Percentiles rank a stretch among this genome's conserved stretches.
phyloP scores from a whole-genome alignment of 441 rosid genomes.

The Syzygium syzygioides region DNA sequence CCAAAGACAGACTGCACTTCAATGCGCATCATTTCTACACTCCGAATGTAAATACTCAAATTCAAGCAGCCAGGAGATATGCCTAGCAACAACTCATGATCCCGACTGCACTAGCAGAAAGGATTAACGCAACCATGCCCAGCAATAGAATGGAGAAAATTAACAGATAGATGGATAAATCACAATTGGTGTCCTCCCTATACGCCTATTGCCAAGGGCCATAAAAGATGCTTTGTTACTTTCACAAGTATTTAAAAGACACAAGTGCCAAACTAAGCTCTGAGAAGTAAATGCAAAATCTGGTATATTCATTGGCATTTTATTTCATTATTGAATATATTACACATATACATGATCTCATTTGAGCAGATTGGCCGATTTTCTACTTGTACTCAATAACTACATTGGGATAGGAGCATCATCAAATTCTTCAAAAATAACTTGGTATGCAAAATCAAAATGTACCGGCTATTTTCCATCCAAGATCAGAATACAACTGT shows the following conservation, averaged over 20 bases:
- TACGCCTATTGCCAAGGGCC: background rate
- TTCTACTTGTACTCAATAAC: background rate
- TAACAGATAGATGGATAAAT: background rate
- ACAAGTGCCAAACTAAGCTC: background rate
- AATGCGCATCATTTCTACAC: background rate
- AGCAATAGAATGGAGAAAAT: background rate
- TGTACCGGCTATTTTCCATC: background rate
- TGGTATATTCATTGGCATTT: background rate
- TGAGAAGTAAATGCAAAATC: background rate
- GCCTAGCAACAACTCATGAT: background rate
- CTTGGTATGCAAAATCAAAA: background rate
- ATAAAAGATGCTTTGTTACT: background rate
- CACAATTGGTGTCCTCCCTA: background rate
- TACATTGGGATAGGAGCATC: background rate
- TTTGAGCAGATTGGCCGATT: background rate
- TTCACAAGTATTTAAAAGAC: background rate
- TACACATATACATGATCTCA: background rate
- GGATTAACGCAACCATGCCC: constrained; percentile 36
- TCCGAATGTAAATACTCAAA: background rate
- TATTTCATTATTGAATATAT: background rate
- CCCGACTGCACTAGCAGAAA: background rate
- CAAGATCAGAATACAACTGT: background rate
- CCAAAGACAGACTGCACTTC: background rate
- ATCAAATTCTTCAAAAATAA: background rate
- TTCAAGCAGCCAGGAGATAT: background rate